Evolutionary conservation across 306 rosid species (phyloP), one percentile per base, ranked within the genome.

Genomic region (Styphnolobium japonicum): DNA sequence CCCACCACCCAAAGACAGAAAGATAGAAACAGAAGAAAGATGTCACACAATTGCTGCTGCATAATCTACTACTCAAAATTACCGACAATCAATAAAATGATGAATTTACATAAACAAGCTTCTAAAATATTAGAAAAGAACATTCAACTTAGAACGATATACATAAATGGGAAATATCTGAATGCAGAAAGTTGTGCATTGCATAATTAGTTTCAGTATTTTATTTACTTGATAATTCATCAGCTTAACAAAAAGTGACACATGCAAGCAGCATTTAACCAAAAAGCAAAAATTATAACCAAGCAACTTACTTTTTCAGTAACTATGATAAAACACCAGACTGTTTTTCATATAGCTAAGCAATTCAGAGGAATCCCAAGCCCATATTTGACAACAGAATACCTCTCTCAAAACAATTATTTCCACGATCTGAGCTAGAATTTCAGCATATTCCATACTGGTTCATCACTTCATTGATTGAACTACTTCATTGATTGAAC

Each of bases 271-370:
- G 27, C 55, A 45, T 55, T 74, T 36, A 56, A 68, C 57, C 55
- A 39, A 65, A 56, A 56, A 19, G 22, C 7, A 66, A 51, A 77
- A 75, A 61, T 39, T 62, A 42, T 64, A 80, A 75, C 58, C 73
- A 71, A 78, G 76, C 64, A 76, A 88, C 96, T 92, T 92, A 92
- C 96, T 78, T 81, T 87, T 75, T 77, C 33, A 31, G 79, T 77
- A 69, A 78, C 31, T 64, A 81, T 81, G 88, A 80, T 62, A 83
- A 81, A 68, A 77, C 79, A 80, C 81, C 77, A 82, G 82, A 83
- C 87, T 67, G 70, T 75, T 80, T 84, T 85, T 87, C 90, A 82
- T 36, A 75, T 51, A 83, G 86, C 79, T 76, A 92, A 33, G 81
- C 83, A 85, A 85, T 81, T 67, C 85, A 88, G 83, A 86, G 73